Percentiles rank a stretch among this genome's conserved stretches.
Conservation (phyloP, 495 filamentous ascomycete species). For the Aspergillus incahuasiensis region DNA sequence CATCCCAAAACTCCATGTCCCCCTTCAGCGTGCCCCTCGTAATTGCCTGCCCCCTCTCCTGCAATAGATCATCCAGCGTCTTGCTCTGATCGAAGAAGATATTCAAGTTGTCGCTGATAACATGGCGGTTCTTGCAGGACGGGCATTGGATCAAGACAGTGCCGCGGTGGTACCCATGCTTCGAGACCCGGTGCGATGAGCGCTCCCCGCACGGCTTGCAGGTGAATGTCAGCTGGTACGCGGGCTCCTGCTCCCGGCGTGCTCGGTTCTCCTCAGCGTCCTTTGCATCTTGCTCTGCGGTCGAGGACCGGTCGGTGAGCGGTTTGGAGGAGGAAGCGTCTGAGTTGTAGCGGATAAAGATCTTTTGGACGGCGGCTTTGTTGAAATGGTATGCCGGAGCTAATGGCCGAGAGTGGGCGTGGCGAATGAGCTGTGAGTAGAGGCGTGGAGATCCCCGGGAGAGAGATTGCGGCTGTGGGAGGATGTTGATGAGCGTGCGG, state of each 20-base stretch:
- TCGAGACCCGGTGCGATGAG: conserved; percentile 72
- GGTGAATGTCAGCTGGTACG: conserved; percentile 85
- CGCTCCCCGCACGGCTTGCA: conserved; percentile 78
- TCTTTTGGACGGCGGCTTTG: conserved; percentile 2
- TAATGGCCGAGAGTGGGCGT: conserved; percentile 3
- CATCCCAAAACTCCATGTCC: conserved; percentile 67
- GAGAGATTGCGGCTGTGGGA: conserved; percentile 13
- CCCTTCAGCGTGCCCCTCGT: conserved; percentile 42
- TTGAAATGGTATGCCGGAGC: conserved; percentile 1
- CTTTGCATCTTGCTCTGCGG: conserved; percentile 25
- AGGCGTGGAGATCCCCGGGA: conserved; percentile 14
- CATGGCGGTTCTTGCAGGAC: conserved; percentile 73
- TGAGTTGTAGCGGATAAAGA: conserved; percentile 29
- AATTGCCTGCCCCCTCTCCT: conserved; percentile 28
- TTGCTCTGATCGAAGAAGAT: conserved; percentile 42
- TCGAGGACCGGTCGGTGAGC: conserved; percentile 26
- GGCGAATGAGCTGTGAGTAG: conserved; percentile 14
- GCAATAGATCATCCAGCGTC: conserved; percentile 35
- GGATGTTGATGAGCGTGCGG: conserved; percentile 12
- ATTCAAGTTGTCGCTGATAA: conserved; percentile 83
- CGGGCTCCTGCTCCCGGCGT: conserved; percentile 51
- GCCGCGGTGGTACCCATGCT: conserved; percentile 90
- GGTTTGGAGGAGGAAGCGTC: conserved; percentile 17
- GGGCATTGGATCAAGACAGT: conserved; percentile 86
- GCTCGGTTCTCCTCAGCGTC: conserved; percentile 28